Base-by-base conservation (phyloP, 768 basidiomycete species). In the Naganishia vishniacii region DNA sequence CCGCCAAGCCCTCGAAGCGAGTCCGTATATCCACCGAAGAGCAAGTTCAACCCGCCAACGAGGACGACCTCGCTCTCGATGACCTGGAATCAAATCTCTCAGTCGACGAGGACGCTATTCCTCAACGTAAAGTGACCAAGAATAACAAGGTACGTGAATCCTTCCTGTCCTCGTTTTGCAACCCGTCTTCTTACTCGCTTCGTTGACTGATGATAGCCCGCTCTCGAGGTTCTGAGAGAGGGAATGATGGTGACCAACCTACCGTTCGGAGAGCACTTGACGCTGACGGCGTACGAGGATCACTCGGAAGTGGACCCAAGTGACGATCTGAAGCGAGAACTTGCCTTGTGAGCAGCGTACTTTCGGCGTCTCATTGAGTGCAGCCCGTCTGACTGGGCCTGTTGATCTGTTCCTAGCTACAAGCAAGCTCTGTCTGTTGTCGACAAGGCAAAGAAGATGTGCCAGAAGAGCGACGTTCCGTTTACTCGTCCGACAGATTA, bases 291-390 rank as follows among this genome's bases (percentile, higher is more conserved):
- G 40, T 68, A 67, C 28, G 73, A 71, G 23, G 63, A 59, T 41
- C 49, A 64, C 16, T 48, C 59, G 7, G 49, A 65, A 3, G 68
- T 68, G 42, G 71, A 74, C 51, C 60, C 67, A 13, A 61, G 51
- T 59, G 88, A 92, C 76, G 94, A 98, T 77, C 81, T 99, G 26
- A 88, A 89, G 69, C 88, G 95, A 64, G 95, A 99, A 79, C 84
- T 97, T 45, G 89, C 91, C 18, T 97, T 99, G 92, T 98, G 76
- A 66, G 89, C 81, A 8, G 34, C 31, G 28, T 42, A 41, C 48
- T 59, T 28, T 13, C 48, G 23, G 12, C 48, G 62, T 20, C 31
- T 40, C 12, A 11, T 16, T 7, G 20, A 15, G 26, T 29, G 23
- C 6, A 12, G 34, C 26, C 34, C n/a, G 5, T 20, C 41, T 34